Conservation (phyloP, 2,329 filamentous ascomycete genomes). For the Aspergillus pseudoterreus region DNA sequence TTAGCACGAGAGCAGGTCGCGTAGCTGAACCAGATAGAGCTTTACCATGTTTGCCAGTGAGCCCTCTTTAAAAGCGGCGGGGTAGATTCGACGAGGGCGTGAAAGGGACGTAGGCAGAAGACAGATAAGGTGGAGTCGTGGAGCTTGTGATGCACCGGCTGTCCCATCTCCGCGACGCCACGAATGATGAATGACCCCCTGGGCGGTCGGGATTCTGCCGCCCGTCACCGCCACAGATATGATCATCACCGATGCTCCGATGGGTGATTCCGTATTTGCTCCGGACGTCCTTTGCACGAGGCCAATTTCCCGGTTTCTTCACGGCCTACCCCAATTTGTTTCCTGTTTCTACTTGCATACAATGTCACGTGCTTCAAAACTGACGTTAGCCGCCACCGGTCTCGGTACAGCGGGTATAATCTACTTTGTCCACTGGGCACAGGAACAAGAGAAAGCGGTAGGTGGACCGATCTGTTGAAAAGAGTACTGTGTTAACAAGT, state of each 20-base stretch:
- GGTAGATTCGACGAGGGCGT: slow-evolving; percentile 6
- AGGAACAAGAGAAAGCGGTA: slow-evolving; percentile 79
- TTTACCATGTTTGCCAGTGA: slow-evolving; percentile 27
- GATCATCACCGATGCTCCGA: slow-evolving; percentile 19
- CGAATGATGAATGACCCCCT: slow-evolving; percentile 23
- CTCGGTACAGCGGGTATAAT: slow-evolving; percentile 73
- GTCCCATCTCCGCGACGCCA: slow-evolving; percentile 23
- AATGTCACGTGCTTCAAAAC: slow-evolving; percentile 89
- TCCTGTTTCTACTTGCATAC: not conserved
- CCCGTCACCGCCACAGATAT: slow-evolving; percentile 23
- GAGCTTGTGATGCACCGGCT: slow-evolving; percentile 24
- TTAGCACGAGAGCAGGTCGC: slow-evolving; percentile 8
- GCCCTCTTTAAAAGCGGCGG: slow-evolving; percentile 8
- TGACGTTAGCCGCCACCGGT: slow-evolving; percentile 76
- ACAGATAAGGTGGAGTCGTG: slow-evolving; percentile 20
- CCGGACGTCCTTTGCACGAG: not conserved
- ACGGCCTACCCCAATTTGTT: not conserved
- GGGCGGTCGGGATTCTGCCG: slow-evolving; percentile 34
- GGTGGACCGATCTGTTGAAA: not conserved
- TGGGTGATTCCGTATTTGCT: slow-evolving; percentile 2
- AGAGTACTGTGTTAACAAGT: slow-evolving; percentile 5
- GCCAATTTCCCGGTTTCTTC: not conserved
- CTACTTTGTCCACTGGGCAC: slow-evolving; percentile 82
- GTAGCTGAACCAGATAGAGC: not conserved
- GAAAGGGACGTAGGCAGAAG: slow-evolving; percentile 7